phyloP scores from a whole-genome alignment of 2,329 filamentous ascomycete species.

The Phoma herbarum region DNA sequence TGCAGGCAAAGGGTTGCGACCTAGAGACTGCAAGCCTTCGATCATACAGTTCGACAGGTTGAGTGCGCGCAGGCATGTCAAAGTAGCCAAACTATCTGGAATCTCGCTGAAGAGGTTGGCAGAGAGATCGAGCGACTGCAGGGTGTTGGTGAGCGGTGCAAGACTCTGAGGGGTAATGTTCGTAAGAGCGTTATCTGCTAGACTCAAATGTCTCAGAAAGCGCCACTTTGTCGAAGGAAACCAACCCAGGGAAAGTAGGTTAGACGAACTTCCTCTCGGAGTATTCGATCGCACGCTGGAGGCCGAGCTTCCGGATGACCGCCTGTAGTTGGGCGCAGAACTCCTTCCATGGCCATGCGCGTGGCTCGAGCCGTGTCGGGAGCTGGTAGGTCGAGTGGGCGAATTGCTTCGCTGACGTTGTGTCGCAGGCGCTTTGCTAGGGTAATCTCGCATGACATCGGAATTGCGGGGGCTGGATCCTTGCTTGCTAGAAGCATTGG shows the following conservation, averaged over 20 bases:
- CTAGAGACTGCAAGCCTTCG: conserved; percentile 86
- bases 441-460: conserved; percentile 67
- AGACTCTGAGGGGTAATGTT: conserved; percentile 79
- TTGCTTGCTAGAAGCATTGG: conserved; percentile 52
- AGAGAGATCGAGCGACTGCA: conserved; percentile 92
- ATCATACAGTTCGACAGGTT: conserved; percentile 99
- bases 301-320: conserved; percentile 93
- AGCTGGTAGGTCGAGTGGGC: conserved; percentile 77
- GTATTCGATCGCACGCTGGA: conserved; percentile 70
- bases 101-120: conserved; percentile 94
- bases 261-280: conserved; percentile 75
- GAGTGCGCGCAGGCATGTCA: conserved; percentile 87
- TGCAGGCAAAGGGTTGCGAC: conserved; percentile 85
- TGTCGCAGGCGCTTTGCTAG: conserved; percentile 44
- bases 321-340: conserved; percentile 72
- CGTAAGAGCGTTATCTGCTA: conserved; percentile 91
- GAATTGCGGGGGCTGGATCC: conserved; percentile 59
- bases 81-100: conserved; percentile 84
- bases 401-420: conserved; percentile 77
- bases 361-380: conserved; percentile 73
- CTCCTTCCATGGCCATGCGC: conserved; percentile 72
- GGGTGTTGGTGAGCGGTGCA: conserved; percentile 81
- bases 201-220: conserved; percentile 88
- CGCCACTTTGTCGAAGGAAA: conserved; percentile 92
- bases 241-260: conserved; percentile 74